Conservation (phyloP, 179 eudicot species). For the Amaranthus tricolor region DNA sequence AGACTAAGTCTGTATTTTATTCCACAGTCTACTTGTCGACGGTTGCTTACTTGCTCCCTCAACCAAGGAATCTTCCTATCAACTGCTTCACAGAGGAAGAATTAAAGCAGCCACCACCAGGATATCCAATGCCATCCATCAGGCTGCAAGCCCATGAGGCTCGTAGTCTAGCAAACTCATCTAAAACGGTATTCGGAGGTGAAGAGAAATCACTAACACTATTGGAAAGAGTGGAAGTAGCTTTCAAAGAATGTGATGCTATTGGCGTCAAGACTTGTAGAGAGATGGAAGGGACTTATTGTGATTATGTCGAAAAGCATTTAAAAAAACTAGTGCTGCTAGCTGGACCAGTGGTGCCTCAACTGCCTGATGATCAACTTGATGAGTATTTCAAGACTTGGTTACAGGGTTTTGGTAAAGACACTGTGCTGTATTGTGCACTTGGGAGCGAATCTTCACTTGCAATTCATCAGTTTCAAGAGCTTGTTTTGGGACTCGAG, state of each 20-base stretch:
- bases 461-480: slow-evolving; percentile 16
- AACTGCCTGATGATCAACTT: not conserved
- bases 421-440: slow-evolving; percentile 22
- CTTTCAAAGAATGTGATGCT: slow-evolving; percentile 21
- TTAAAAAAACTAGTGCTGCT: slow-evolving; percentile 10
- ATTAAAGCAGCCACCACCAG: slow-evolving; percentile 12
- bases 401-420: slow-evolving; percentile 7
- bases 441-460: slow-evolving; percentile 22
- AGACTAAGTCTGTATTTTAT: slow-evolving; percentile 17
- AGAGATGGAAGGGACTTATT: slow-evolving; percentile 28
- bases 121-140: slow-evolving; percentile 20
- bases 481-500: slow-evolving; percentile 24
- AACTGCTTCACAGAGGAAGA: slow-evolving; percentile 1
- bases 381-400: slow-evolving; percentile 10
- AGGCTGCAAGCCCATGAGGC: slow-evolving; percentile 22
- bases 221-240: not conserved
- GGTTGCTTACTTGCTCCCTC: slow-evolving; percentile 15
- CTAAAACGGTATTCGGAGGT: not conserved
- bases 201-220: slow-evolving; percentile 17
- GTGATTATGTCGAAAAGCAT: slow-evolving; percentile 16
- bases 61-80: not conserved
- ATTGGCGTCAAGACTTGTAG: slow-evolving; percentile 22
- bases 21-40: slow-evolving; percentile 9
- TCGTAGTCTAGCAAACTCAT: not conserved
- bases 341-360: slow-evolving; percentile 18